phyloP scores from a whole-genome alignment of 768 basidiomycete genomes.

The Macrolepiota fuliginosa region DNA sequence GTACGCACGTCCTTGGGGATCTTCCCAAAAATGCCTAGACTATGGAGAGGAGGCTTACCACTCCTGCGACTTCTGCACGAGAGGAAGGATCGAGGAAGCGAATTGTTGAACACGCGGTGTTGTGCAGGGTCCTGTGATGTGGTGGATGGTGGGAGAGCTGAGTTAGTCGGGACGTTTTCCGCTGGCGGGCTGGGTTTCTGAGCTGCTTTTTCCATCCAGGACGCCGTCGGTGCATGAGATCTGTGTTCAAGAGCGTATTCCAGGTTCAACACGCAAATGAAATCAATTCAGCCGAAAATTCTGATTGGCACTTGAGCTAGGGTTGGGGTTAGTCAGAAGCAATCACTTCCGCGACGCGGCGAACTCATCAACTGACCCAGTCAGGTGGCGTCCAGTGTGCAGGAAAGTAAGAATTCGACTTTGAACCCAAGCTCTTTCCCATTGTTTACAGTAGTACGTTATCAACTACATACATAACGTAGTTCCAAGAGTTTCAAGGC shows the following conservation, averaged over 20 bases:
- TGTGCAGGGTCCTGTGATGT: constrained; percentile 6
- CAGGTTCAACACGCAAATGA: neutral
- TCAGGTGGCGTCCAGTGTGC: too few species aligned
- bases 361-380: too few species aligned
- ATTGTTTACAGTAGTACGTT: too few species aligned
- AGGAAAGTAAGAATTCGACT: too few species aligned
- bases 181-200: neutral
- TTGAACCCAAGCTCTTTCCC: too few species aligned
- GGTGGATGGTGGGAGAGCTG: constrained; percentile 4
- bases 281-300: neutral
- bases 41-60: constrained; percentile 18
- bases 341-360: too few species aligned
- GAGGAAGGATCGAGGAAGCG: constrained; percentile 7
- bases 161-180: neutral
- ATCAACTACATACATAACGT: too few species aligned
- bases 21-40: constrained; percentile 26
- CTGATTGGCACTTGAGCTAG: neutral
- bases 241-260: neutral
- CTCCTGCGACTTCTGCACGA: constrained; percentile 7
- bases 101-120: neutral
- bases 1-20: constrained; percentile 32
- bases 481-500: too few species aligned
- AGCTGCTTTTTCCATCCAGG: constrained; percentile 2
- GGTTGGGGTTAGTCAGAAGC: constrained; percentile 1
- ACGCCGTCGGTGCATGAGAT: constrained; percentile 6